These are phyloP conservation scores for Talaromyces marneffei DNA, from an alignment of 2,329 filamentous ascomycete genomes.

Conservation along the genomic window DNA sequence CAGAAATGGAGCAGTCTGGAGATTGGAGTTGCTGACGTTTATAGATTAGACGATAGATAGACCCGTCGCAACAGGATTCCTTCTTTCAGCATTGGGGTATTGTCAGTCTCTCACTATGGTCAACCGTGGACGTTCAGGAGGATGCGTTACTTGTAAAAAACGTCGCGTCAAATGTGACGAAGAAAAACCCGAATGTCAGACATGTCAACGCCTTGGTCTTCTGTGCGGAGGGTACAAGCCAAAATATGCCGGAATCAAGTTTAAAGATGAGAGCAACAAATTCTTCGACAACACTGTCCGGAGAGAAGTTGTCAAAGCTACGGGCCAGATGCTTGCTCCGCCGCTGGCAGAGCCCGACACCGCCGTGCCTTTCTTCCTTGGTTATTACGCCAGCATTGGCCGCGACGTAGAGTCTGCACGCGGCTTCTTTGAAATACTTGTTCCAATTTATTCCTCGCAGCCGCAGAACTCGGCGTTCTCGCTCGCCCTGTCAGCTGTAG, in stretches of 20 bases:
- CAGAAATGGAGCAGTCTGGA: background rate
- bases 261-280: background rate
- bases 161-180: slow-evolving; percentile 30
- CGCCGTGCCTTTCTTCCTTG: background rate
- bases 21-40: background rate
- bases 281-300: background rate
- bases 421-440: background rate
- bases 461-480: background rate
- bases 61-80: background rate
- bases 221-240: background rate
- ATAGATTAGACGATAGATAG: background rate
- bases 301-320: too few species aligned
- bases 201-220: slow-evolving; percentile 14
- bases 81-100: slow-evolving; percentile 5
- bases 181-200: slow-evolving; percentile 21
- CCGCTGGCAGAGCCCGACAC: background rate
- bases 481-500: background rate
- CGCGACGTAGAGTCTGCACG: background rate
- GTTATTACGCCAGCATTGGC: background rate
- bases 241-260: background rate
- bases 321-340: background rate
- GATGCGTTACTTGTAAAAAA: slow-evolving; percentile 21
- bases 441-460: background rate
- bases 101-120: slow-evolving; percentile 15
- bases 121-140: slow-evolving; percentile 18